These are phyloP conservation scores for Suillus placidus DNA, from an alignment of 768 basidiomycete species.

Conservation along the genomic window DNA sequence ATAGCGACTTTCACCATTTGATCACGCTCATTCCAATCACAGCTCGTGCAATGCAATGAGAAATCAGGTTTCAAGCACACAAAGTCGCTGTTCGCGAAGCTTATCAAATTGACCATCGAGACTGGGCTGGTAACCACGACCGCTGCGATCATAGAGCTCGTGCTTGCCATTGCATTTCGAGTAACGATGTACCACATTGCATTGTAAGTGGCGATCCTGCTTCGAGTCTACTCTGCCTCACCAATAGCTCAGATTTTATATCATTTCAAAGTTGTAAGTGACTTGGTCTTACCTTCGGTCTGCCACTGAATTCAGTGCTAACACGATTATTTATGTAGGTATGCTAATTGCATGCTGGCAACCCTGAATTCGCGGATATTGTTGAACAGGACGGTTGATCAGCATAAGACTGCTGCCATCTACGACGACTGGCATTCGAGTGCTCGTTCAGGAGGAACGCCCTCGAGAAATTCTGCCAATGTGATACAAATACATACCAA, in stretches of 20 bases:
- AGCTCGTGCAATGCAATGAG: slow-evolving; percentile 21
- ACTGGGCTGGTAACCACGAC: slow-evolving; percentile 26
- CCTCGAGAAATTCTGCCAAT: neutral
- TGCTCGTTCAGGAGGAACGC: neutral
- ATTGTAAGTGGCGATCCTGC: slow-evolving; percentile 16
- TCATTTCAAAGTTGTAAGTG: slow-evolving; percentile 10
- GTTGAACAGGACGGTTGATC: slow-evolving; percentile 12
- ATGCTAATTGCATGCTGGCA: slow-evolving; percentile 23
- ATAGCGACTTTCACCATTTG: neutral
- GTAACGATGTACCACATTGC: slow-evolving; percentile 16
- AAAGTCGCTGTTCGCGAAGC: slow-evolving; percentile 10
- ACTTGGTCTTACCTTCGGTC: neutral
- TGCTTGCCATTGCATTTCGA: slow-evolving; percentile 14
- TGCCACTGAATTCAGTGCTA: neutral
- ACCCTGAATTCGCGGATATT: slow-evolving; percentile 20
- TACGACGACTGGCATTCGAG: neutral
- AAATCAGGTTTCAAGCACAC: slow-evolving; percentile 8
- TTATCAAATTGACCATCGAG: slow-evolving; percentile 28
- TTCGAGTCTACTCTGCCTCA: neutral
- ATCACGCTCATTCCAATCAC: neutral
- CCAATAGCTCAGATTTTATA: slow-evolving; percentile 1
- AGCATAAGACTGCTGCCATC: neutral
- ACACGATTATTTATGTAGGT: slow-evolving; percentile 8
- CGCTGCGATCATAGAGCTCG: slow-evolving; percentile 21
- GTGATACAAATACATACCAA: slow-evolving; percentile 6